Evolutionary conservation across 1,139 yeast genomes (phyloP), one percentile per base, ranked within the genome.

Genomic region (Taphrina betulina): DNA sequence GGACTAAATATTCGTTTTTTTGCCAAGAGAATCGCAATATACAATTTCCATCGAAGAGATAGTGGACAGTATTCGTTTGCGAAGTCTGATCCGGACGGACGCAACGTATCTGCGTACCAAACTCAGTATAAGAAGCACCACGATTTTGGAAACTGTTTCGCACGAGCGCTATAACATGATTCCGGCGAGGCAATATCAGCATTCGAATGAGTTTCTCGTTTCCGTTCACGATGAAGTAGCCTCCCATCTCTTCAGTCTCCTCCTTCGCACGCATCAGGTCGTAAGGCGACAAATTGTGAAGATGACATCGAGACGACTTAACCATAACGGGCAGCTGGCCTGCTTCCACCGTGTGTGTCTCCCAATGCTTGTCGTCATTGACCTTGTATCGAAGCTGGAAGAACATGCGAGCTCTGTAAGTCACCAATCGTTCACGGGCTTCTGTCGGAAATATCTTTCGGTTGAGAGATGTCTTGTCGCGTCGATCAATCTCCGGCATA

Each of bases 21-120:
- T 89, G 83, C 97, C 97, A 92, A 8, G 96, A 86, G 70, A 92
- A 92, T 69, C 98, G 78, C 75, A 92, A 88, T 1, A 97, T 90
- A 55, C 90, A 95, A 66, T 86, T 92, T 72, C 98, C 99, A 67
- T 94, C 97, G 65, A 80, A 86, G 68, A 94, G 79, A 69, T 94
- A 92, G 71, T 94, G 99, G 69, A 92, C 76, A 5, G 92, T 97
- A 67, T 92, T 92, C 2, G 98, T 89, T 72, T 90, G 97, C 14
- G 98, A 89, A 10, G 96, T 86, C 73, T 92, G 97, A 71, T 94
- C 99, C 2, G 95, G 95, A 68, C 98, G 82, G 3, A 89, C 96
- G 63, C 85, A 81, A 72, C 99, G 81, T 61, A 92, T 85, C 74
- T 90, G 97, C 60, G 92, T 81, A 81, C 98, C 99, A 65, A 73